Conservation (phyloP, 106 monocot genomes). For the Dendrobium chrysotoxum region DNA sequence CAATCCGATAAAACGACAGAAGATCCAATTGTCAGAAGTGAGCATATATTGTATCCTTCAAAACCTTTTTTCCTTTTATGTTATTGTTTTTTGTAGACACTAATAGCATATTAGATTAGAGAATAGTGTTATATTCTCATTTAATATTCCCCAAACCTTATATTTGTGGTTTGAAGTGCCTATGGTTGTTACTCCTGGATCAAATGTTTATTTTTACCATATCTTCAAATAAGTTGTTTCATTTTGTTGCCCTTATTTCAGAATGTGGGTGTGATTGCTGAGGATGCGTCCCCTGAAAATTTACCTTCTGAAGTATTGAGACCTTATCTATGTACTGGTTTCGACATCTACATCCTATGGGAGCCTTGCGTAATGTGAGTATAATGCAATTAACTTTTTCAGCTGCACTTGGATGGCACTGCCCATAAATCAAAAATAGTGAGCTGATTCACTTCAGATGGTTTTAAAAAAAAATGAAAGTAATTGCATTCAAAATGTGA, state of each 20-base stretch:
- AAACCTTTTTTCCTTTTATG: neutral
- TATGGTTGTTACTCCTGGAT: neutral
- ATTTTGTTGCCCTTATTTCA: slow-evolving; percentile 5
- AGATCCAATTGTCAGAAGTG: slow-evolving; percentile 35
- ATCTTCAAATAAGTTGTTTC: neutral
- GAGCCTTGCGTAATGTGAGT: slow-evolving; percentile 95
- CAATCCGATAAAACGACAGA: slow-evolving; percentile 47
- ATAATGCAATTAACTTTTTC: neutral
- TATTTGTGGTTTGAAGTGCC: neutral
- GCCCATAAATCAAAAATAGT: neutral
- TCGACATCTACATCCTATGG: slow-evolving; percentile 80
- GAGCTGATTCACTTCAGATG: neutral
- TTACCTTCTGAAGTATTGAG: slow-evolving; percentile 32
- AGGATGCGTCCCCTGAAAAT: slow-evolving; percentile 12
- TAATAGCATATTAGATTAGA: neutral
- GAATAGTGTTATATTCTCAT: too few relatives aligned
- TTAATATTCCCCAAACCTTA: neutral
- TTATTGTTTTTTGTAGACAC: neutral
- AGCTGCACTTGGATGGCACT: neutral
- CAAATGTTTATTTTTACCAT: neutral
- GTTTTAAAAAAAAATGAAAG: neutral
- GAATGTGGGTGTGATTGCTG: slow-evolving; percentile 12
- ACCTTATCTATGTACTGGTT: slow-evolving; percentile 92
- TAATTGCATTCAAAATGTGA: neutral
- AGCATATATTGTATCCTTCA: slow-evolving; percentile 1